Conservation (phyloP, 208 protist species). For the Leishmania arabica region DNA sequence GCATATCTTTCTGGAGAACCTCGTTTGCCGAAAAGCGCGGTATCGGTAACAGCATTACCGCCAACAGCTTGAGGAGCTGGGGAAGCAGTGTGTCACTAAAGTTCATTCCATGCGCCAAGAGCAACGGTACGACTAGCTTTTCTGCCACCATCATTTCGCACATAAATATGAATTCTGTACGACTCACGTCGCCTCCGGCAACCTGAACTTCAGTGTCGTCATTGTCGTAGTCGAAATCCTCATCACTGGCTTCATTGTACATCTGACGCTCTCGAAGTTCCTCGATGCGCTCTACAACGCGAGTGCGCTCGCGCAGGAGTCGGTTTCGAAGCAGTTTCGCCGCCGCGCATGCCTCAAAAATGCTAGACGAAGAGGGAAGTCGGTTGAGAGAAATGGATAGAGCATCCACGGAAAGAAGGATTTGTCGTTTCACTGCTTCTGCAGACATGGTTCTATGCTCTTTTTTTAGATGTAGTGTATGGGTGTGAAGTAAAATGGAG, state of each 20-base stretch:
- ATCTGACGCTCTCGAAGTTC: conserved; percentile 53
- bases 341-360: conserved; percentile 60
- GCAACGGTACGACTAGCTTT: conserved; percentile 74
- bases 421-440: conserved; percentile 70
- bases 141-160: conserved; percentile 84
- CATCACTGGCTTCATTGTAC: conserved; percentile 55
- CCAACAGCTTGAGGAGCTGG: conserved; percentile 81
- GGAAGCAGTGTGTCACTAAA: conserved; percentile 69
- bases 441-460: conserved; percentile 33
- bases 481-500: not conserved
- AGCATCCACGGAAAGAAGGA: conserved; percentile 59
- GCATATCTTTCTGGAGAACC: conserved; percentile 59
- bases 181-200: conserved; percentile 20
- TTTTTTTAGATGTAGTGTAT: conserved; percentile 4
- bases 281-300: conserved; percentile 67
- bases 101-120: conserved; percentile 80
- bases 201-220: conserved; percentile 27
- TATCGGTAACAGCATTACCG: conserved; percentile 70
- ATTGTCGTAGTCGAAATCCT: conserved; percentile 37
- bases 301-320: conserved; percentile 68
- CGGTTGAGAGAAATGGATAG: conserved; percentile 63
- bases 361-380: conserved; percentile 33
- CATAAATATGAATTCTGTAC: conserved; percentile 77
- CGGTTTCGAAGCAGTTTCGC: conserved; percentile 80
- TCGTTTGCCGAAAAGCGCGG: conserved; percentile 60